Evolutionary conservation across 371 early-diverging fungal species (phyloP).

Genomic region (Mortierella sp.): DNA sequence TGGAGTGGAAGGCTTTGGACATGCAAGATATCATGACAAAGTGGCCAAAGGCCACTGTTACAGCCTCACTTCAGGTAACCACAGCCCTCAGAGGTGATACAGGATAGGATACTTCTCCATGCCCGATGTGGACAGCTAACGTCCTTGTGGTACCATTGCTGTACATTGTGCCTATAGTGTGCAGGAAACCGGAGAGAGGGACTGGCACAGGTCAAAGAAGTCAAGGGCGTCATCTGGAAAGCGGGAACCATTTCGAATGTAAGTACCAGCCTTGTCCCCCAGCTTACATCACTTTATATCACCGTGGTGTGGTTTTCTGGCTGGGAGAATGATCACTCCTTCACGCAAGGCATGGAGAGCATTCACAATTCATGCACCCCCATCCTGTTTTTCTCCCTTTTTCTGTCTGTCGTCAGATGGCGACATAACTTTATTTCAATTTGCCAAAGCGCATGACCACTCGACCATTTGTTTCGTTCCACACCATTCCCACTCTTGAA

Average conservation of each 20-base stretch:
- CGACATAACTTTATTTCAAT: conserved; percentile 43
- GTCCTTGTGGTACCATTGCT: not conserved
- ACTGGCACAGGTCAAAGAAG: conserved; percentile 78
- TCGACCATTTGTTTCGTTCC: conserved; percentile 3
- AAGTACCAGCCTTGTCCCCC: conserved; percentile 8
- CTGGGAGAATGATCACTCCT: not conserved
- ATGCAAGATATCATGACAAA: conserved; percentile 49
- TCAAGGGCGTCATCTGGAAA: conserved; percentile 86
- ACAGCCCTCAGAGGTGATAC: not conserved
- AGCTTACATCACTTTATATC: not conserved
- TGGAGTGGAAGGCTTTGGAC: conserved; percentile 37
- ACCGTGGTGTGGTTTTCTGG: not conserved
- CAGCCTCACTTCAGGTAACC: conserved; percentile 42
- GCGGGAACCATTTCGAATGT: conserved; percentile 82
- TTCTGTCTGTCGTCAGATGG: conserved; percentile 27
- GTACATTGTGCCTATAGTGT: conserved; percentile 50
- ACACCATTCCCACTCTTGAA: not conserved
- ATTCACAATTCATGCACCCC: not conserved
- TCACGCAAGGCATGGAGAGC: not conserved
- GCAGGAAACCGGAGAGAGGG: conserved; percentile 89
- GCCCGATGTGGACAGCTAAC: not conserved
- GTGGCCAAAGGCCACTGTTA: conserved; percentile 40
- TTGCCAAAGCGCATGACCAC: not conserved
- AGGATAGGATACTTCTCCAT: not conserved
- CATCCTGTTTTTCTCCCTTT: not conserved